Evolutionary conservation across 106 monocot species (phyloP).

Genomic region (Platanthera guangdongensis): DNA sequence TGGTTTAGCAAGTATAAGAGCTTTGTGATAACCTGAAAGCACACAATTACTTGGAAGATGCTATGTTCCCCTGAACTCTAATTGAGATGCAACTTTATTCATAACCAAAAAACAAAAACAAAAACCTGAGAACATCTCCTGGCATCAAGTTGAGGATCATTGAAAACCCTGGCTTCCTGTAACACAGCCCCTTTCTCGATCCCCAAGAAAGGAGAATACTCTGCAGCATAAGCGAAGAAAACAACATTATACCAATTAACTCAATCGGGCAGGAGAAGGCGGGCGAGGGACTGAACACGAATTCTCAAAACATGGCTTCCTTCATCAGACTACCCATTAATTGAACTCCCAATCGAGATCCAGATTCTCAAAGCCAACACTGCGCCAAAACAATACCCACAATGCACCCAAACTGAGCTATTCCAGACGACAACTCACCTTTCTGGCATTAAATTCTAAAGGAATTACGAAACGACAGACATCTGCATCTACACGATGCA

Average conservation of each 20-base stretch:
- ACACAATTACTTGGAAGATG: not conserved
- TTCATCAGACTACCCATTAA: not conserved
- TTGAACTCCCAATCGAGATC: constrained; percentile 16
- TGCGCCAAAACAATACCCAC: not conserved
- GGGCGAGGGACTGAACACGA: no score
- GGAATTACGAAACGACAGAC: not conserved
- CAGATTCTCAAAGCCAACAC: constrained; percentile 5
- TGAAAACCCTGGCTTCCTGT: constrained; percentile 94
- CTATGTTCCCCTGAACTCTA: not conserved
- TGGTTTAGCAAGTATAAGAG: constrained; percentile 88
- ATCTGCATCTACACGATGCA: not conserved
- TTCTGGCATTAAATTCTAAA: not conserved
- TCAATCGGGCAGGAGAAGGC: no score
- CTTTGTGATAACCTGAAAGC: constrained; percentile 72
- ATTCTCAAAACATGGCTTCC: no score
- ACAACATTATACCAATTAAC: not conserved
- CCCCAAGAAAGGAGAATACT: constrained; percentile 89
- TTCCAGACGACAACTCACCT: not conserved
- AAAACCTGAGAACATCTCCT: constrained; percentile 90
- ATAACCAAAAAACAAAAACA: not conserved
- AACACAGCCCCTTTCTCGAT: constrained; percentile 95
- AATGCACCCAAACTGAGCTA: not conserved
- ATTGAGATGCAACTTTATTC: not conserved
- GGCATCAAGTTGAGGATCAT: constrained; percentile 94
- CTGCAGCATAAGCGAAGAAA: constrained; percentile 33